Conservation (phyloP, 164 flowering plant species). For the Vitis rupestris region DNA sequence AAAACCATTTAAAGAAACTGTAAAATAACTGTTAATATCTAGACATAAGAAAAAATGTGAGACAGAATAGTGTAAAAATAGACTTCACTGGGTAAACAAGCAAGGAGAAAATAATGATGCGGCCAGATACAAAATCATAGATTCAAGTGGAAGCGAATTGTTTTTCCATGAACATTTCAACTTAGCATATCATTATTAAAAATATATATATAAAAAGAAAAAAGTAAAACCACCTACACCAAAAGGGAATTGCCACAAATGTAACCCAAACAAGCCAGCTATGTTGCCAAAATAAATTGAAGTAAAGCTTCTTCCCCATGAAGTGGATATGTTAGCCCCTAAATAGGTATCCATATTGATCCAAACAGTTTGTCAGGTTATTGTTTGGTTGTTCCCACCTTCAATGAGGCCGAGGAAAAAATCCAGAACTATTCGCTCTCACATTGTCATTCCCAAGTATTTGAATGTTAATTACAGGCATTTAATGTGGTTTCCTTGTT, state of each 20-base stretch:
- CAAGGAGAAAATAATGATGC: not conserved
- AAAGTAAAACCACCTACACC: not conserved
- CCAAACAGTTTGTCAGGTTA: too few relatives aligned
- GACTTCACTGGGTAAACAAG: not conserved
- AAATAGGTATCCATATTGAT: too few relatives aligned
- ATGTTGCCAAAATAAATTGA: not conserved
- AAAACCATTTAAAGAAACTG: too few relatives aligned
- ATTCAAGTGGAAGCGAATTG: not conserved
- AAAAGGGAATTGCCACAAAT: not conserved
- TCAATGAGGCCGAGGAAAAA: too few relatives aligned
- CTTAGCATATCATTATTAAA: not conserved
- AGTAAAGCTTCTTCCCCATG: too few relatives aligned
- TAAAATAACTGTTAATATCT: not conserved
- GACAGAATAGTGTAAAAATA: not conserved
- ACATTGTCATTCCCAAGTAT: too few relatives aligned
- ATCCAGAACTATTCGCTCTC: too few relatives aligned
- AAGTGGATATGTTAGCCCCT: too few relatives aligned
- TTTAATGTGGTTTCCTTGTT: too few relatives aligned
- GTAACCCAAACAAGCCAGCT: not conserved
- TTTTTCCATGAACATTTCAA: not conserved
- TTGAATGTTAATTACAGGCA: too few relatives aligned
- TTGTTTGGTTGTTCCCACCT: too few relatives aligned
- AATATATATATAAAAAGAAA: not conserved
- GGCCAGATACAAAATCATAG: not conserved
- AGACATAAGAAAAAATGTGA: not conserved